Evolutionary conservation across 495 filamentous ascomycete genomes (phyloP), one percentile per base, ranked within the genome.

Genomic region (Bacidia rubella): DNA sequence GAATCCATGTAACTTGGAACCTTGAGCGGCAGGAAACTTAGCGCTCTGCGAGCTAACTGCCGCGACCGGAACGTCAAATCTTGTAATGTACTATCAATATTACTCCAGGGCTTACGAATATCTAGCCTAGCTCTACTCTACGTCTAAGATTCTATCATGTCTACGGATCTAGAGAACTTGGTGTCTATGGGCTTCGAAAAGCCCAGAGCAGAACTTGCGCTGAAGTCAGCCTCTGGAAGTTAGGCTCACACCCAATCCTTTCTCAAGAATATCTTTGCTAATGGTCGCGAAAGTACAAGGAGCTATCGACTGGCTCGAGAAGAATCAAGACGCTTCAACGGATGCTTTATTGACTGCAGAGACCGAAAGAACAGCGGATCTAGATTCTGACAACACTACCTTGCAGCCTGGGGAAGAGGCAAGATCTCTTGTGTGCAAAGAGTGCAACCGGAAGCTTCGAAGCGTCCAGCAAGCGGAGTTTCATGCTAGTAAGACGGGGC

Each of bases 141-240:
- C 29, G 29, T 35, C 29, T 7, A n/a, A n/a, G n/a, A n/a, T n/a
- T n/a, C 29, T 7, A 35, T 35, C 29, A 35, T 35, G 29, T 35
- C 29, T 35, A 7, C 29, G 15, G 29, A 35, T 35, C 41, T 44
- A 7, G 78, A 90, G 11, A 73, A 81, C 60, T 82, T 98, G 63
- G 63, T 93, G 59, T 89, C 93, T 51, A 96, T 97, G 90, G 92
- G 92, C 61, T 98, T 98, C 58, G 87, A 94, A 54, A 74, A 78
- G 60, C 78, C 85, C 56, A 75, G 82, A 58, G 84, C 86, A 29
- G 76, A 87, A 66, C 64, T 97, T 19, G 92, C 93, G 29, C 73
- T 93, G 50, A 81, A 86, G 62, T 84, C 84, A 20, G 62, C 74
- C 80, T 27, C 83, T 86, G 47, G 80, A 81, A 47, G 63, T 89